Conservation (phyloP, 2,329 filamentous ascomycete species). For the Cadophora malorum region DNA sequence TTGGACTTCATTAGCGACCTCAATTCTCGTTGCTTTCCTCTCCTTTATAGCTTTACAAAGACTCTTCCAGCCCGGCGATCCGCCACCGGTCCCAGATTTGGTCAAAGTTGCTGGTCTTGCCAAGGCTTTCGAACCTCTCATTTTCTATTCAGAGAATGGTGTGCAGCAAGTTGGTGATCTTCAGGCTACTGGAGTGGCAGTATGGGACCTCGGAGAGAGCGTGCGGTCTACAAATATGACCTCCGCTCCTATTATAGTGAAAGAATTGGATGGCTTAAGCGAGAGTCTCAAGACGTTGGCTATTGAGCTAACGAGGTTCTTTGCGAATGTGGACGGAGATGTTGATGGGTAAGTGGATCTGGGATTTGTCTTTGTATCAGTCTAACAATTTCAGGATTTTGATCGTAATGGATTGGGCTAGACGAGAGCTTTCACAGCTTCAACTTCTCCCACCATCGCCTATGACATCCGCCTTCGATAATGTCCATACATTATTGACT, state of each 20-base stretch:
- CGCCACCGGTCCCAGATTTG: constrained; percentile 78
- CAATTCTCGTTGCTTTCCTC: constrained; percentile 66
- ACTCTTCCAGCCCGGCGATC: constrained; percentile 71
- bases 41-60: constrained; percentile 69
- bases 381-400: constrained; percentile 66
- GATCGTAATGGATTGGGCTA: constrained; percentile 95
- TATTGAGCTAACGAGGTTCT: constrained; percentile 87
- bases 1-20: constrained; percentile 69
- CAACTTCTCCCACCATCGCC: constrained; percentile 65
- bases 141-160: constrained; percentile 92
- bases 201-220: constrained; percentile 94
- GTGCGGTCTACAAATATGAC: constrained; percentile 91
- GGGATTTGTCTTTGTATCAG: constrained; percentile 16
- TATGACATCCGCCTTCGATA: constrained; percentile 77
- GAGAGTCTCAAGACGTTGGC: constrained; percentile 86
- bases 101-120: constrained; percentile 90
- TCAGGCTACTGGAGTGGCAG: constrained; percentile 89
- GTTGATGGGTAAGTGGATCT: constrained; percentile 71
- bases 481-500: constrained; percentile 79
- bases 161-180: constrained; percentile 85
- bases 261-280: constrained; percentile 83
- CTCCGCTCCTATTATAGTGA: constrained; percentile 83
- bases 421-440: constrained; percentile 78
- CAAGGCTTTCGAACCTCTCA: constrained; percentile 90
- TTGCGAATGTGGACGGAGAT: constrained; percentile 90